phyloP scores from a whole-genome alignment of 345 rosid genomes.

The Populus simonii region DNA sequence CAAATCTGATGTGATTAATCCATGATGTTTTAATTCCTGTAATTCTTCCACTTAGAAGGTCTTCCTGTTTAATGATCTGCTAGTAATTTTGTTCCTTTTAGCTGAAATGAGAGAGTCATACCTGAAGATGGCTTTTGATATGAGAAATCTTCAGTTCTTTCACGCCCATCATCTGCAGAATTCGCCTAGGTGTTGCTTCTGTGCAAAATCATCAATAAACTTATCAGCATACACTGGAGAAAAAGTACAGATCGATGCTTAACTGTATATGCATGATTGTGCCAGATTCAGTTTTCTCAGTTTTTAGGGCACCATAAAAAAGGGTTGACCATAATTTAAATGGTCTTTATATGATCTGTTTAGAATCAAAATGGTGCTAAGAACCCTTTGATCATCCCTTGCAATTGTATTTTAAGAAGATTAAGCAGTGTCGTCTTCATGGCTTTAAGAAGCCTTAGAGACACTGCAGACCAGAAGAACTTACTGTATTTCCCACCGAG shows the following conservation, averaged over 20 bases:
- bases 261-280: neutral
- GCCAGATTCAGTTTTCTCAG: neutral
- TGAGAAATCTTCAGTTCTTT: slow-evolving; percentile 45
- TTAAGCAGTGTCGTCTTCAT: neutral
- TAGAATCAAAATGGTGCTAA: neutral
- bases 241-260: neutral
- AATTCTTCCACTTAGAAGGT: neutral
- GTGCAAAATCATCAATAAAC: slow-evolving; percentile 1
- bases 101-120: slow-evolving; percentile 5
- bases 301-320: neutral
- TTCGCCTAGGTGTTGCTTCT: slow-evolving; percentile 51
- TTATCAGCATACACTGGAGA: neutral
- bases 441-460: neutral
- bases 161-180: slow-evolving; percentile 43
- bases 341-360: neutral
- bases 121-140: slow-evolving; percentile 59
- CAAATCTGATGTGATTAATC: no score
- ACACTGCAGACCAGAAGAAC: neutral
- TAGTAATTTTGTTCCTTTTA: no score
- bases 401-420: neutral
- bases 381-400: neutral
- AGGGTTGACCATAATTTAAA: neutral
- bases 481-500: slow-evolving; percentile 53
- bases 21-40: neutral
- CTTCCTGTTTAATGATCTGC: neutral